Conservation (phyloP, 2,329 filamentous ascomycete species). For the Colletotrichum tofieldiae region DNA sequence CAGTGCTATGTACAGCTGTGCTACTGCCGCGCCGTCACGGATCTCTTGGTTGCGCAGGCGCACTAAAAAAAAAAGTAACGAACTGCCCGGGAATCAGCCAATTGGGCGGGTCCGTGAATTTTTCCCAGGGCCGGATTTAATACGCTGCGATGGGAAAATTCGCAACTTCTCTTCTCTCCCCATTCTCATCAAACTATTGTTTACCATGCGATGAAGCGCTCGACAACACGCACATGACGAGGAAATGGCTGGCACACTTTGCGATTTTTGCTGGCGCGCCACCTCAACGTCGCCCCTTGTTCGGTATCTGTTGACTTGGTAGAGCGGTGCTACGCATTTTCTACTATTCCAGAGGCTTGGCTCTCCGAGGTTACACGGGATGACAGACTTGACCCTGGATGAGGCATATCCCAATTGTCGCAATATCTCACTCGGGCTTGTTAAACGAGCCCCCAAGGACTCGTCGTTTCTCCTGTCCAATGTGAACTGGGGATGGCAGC, state of each 20-base stretch:
- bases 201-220: not conserved
- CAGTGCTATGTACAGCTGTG: not conserved
- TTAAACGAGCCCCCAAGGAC: not conserved
- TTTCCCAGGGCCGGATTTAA: constrained; percentile 29
- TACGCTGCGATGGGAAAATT: constrained; percentile 16
- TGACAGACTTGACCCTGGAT: not conserved
- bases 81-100: not conserved
- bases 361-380: not conserved
- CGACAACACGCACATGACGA: not conserved
- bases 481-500: too few species aligned
- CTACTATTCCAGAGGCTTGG: not conserved
- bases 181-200: not conserved
- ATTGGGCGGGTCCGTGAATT: constrained; percentile 1
- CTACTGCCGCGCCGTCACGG: constrained; percentile 28
- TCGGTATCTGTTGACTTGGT: not conserved
- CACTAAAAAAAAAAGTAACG: not conserved
- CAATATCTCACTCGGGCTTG: not conserved
- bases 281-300: not conserved
- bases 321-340: not conserved
- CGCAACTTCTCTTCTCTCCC: too few species aligned
- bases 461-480: too few species aligned
- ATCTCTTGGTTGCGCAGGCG: constrained; percentile 4
- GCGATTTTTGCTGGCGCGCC: not conserved
- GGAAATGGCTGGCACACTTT: not conserved
- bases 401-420: too few species aligned